Evolutionary conservation across 768 basidiomycete genomes (phyloP).

Genomic region (Boletus reticulatus): DNA sequence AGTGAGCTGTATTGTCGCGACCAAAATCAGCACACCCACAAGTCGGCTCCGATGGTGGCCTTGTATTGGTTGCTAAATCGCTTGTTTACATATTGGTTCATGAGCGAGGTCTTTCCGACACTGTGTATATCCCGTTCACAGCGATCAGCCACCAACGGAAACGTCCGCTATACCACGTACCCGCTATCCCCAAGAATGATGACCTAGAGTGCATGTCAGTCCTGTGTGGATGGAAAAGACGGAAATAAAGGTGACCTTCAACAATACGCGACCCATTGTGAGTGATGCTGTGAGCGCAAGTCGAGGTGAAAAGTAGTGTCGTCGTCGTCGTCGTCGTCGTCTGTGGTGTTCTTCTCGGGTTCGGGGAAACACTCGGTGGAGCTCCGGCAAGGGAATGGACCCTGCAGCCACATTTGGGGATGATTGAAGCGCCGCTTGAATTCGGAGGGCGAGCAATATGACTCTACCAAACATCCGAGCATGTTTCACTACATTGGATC

Average conservation of each 20-base stretch:
- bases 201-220: constrained; percentile 53
- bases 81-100: constrained; percentile 99
- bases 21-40: constrained; percentile 51
- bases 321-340: constrained; percentile 6
- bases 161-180: constrained; percentile 41
- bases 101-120: constrained; percentile 98
- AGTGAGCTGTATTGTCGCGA: constrained; percentile 3
- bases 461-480: too few species aligned
- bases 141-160: constrained; percentile 8
- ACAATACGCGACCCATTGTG: constrained; percentile 78
- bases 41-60: constrained; percentile 97
- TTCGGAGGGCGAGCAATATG: background rate
- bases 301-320: background rate
- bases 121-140: constrained; percentile 37
- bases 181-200: constrained; percentile 99
- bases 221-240: background rate
- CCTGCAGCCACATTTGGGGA: constrained; percentile 14
- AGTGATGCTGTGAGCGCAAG: background rate
- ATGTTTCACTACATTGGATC: constrained; percentile 8
- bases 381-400: constrained; percentile 13
- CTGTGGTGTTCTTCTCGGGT: constrained; percentile 11
- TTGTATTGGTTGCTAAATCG: constrained; percentile 99
- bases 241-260: constrained; percentile 57
- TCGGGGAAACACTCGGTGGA: constrained; percentile 14
- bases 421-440: constrained; percentile 29